Percentiles rank a stretch among this genome's conserved stretches.
Evolutionary conservation across 768 basidiomycete genomes (phyloP).

Genomic region (Naganishia onofrii): DNA sequence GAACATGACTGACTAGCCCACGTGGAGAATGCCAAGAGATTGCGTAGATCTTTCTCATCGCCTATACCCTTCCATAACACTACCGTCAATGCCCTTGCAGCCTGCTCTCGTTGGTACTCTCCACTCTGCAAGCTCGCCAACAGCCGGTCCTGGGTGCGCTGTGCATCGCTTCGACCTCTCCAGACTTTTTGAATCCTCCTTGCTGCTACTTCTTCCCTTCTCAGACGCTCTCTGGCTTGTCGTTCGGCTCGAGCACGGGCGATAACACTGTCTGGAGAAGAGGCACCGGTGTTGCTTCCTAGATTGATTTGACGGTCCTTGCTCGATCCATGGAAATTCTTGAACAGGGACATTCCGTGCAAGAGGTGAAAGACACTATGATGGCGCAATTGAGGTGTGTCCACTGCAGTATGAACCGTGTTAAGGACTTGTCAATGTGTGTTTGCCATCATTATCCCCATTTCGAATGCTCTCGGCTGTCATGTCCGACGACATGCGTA

Average conservation of each 20-base stretch:
- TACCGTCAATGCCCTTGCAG: constrained; percentile 33
- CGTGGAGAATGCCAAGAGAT: not conserved
- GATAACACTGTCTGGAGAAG: constrained; percentile 40
- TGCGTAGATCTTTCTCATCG: constrained; percentile 5
- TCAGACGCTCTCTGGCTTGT: constrained; percentile 38
- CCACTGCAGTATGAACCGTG: too few relatives aligned
- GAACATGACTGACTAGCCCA: constrained; percentile 23
- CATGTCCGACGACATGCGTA: not conserved
- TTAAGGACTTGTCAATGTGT: not conserved
- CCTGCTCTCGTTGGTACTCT: constrained; percentile 25
- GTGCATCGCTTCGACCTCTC: constrained; percentile 37
- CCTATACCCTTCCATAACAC: constrained; percentile 32
- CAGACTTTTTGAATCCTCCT: constrained; percentile 42
- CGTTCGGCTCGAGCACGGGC: constrained; percentile 42
- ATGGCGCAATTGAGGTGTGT: too few relatives aligned
- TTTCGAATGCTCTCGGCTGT: not conserved
- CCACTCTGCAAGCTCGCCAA: constrained; percentile 27
- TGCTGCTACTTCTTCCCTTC: constrained; percentile 36
- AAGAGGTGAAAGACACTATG: not conserved
- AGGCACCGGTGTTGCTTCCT: constrained; percentile 41
- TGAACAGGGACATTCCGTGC: constrained; percentile 29
- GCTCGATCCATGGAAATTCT: constrained; percentile 17
- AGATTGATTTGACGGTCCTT: constrained; percentile 41
- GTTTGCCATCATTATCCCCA: not conserved
- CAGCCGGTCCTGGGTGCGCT: constrained; percentile 30